Conservation (phyloP, 2,329 filamentous ascomycete species). For the Ambrosiella cleistominuta region DNA sequence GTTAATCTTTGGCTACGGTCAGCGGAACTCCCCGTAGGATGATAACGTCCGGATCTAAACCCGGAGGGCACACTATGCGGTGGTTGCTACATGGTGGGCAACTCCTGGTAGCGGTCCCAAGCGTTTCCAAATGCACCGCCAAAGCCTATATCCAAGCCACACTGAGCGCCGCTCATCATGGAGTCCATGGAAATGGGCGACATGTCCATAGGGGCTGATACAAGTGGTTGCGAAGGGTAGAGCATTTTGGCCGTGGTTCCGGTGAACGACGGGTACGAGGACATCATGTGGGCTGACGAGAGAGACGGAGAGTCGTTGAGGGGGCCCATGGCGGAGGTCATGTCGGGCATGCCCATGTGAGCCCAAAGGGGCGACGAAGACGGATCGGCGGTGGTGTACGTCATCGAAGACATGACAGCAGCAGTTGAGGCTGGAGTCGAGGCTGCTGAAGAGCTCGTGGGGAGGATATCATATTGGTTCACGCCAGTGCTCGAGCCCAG, state of each 20-base stretch:
- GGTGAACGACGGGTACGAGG: slow-evolving; percentile 37
- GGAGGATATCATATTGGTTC: slow-evolving; percentile 29
- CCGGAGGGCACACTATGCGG: slow-evolving; percentile 15
- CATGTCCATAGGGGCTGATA: slow-evolving; percentile 55
- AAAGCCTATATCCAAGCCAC: slow-evolving; percentile 38
- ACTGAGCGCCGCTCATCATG: slow-evolving; percentile 63
- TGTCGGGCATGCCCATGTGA: slow-evolving; percentile 51
- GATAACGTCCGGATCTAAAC: slow-evolving; percentile 23
- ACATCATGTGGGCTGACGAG: slow-evolving; percentile 17
- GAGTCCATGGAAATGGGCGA: slow-evolving; percentile 56
- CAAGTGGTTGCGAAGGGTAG: slow-evolving; percentile 63
- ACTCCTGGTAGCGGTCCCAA: slow-evolving; percentile 71
- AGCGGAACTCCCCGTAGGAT: slow-evolving; percentile 29
- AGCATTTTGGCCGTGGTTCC: slow-evolving; percentile 45
- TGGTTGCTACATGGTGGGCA: slow-evolving; percentile 71
- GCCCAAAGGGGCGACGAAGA: slow-evolving; percentile 10
- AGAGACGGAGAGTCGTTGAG: slow-evolving; percentile 48
- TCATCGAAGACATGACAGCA: background rate
- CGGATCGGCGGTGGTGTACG: slow-evolving; percentile 5
- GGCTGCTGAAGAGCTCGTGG: slow-evolving; percentile 1
- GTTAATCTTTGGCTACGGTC: background rate
- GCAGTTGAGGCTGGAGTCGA: background rate
- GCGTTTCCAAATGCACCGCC: slow-evolving; percentile 23
- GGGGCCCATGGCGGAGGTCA: slow-evolving; percentile 25
- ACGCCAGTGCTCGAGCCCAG: slow-evolving; percentile 76